These are phyloP conservation scores for Cruciata laevipes DNA, from an alignment of 257 asterid genomes.

Conservation along the genomic window DNA sequence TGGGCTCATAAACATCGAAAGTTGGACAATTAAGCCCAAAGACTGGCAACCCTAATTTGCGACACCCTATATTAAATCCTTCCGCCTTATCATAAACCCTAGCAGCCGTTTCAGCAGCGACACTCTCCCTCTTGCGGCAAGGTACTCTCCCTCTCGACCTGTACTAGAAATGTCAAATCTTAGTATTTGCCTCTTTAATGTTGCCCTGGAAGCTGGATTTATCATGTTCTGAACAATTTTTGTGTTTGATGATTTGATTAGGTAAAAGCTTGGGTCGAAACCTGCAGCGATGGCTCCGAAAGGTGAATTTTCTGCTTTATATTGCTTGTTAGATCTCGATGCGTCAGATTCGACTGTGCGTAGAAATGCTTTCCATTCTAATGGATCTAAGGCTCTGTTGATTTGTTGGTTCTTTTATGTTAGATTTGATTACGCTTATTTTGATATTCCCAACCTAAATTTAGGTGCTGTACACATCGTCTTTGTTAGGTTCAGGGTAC, in stretches of 20 bases:
- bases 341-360: too few species aligned
- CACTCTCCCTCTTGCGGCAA: neutral
- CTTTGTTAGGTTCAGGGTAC: neutral
- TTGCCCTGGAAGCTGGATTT: neutral
- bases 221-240: neutral
- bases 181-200: neutral
- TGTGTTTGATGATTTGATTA: conserved; percentile 1
- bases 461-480: neutral
- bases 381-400: neutral
- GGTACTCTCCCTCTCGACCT: neutral
- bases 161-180: too few species aligned
- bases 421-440: neutral
- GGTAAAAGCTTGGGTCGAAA: conserved; percentile 8
- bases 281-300: conserved; percentile 26
- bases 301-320: conserved; percentile 7
- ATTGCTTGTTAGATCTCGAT: neutral
- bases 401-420: neutral
- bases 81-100: conserved; percentile 2
- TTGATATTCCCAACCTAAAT: too few species aligned
- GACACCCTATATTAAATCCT: neutral
- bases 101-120: conserved; percentile 5
- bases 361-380: neutral
- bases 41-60: neutral
- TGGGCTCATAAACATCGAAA: neutral
- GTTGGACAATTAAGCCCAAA: neutral